Conservation (phyloP, 805 yeast genomes). For the Saturnispora sekii region DNA sequence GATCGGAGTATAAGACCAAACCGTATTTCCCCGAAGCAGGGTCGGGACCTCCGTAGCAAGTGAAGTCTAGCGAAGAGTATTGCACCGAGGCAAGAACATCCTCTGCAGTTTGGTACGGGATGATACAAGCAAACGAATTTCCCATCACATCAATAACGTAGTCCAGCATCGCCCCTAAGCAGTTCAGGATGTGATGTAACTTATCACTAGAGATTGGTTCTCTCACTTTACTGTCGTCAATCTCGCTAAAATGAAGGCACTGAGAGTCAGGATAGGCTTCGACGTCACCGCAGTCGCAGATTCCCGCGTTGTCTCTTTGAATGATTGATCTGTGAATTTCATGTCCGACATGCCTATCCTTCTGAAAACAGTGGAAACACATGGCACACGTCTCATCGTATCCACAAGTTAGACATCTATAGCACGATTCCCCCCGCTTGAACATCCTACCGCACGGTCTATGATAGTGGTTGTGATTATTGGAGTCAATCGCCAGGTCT, state of each 20-base stretch:
- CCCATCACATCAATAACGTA: conserved; percentile 54
- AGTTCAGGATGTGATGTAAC: conserved; percentile 26
- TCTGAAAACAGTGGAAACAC: conserved; percentile 67
- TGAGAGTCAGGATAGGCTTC: conserved; percentile 63
- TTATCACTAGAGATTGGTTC: conserved; percentile 33
- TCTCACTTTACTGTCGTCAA: not conserved
- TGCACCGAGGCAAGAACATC: conserved; percentile 21
- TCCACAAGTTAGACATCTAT: conserved; percentile 67
- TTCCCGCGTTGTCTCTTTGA: conserved; percentile 62
- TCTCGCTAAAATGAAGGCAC: conserved; percentile 35
- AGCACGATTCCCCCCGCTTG: conserved; percentile 71
- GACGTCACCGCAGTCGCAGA: conserved; percentile 83
- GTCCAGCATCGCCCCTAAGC: conserved; percentile 44
- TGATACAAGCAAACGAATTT: conserved; percentile 33
- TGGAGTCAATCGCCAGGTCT: conserved; percentile 18
- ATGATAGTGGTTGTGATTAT: conserved; percentile 38
- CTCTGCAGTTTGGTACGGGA: conserved; percentile 17
- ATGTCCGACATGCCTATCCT: conserved; percentile 64
- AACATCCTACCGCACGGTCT: conserved; percentile 70
- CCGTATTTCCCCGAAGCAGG: conserved; percentile 40
- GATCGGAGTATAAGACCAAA: conserved; percentile 68
- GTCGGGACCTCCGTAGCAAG: conserved; percentile 36
- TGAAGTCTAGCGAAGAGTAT: conserved; percentile 22
- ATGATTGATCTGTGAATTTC: conserved; percentile 55
- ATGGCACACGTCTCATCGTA: conserved; percentile 78